Evolutionary conservation across 2,329 filamentous ascomycete genomes (phyloP).

Genomic region (Penicillium sp.): DNA sequence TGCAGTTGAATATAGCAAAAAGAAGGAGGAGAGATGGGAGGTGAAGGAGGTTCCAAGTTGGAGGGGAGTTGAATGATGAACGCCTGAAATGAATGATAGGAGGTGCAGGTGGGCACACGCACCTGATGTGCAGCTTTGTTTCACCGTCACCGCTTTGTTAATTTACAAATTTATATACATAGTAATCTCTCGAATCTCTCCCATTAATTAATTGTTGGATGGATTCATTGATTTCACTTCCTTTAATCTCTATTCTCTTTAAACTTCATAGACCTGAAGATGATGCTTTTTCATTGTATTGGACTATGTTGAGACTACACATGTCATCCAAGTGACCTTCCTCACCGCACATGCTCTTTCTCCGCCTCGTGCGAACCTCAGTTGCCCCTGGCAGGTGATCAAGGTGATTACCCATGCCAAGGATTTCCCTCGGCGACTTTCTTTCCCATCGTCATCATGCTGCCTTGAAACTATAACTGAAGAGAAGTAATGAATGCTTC

Average conservation of each 20-base stretch:
- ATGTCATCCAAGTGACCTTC: not conserved
- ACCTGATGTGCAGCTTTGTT: conserved; percentile 30
- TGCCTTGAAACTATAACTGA: not conserved
- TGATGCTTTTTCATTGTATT: not conserved
- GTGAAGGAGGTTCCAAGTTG: conserved; percentile 11
- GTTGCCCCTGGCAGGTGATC: conserved; percentile 10
- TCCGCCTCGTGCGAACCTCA: conserved; percentile 11
- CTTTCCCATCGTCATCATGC: not conserved
- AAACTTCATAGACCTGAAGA: not conserved
- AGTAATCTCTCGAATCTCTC: not conserved
- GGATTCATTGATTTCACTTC: not conserved
- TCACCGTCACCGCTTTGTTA: conserved; percentile 10
- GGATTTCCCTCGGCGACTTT: not conserved
- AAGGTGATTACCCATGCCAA: conserved; percentile 4
- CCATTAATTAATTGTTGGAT: not conserved
- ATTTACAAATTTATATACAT: too few species aligned
- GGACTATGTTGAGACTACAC: not conserved
- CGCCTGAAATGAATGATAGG: conserved; percentile 33
- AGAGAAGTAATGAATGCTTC: conserved; percentile 15
- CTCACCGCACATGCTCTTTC: not conserved
- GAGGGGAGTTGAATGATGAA: conserved; percentile 28
- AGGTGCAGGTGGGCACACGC: conserved; percentile 27
- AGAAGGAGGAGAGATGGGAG: conserved; percentile 13
- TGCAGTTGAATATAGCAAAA: conserved; percentile 17
- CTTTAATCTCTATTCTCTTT: not conserved